Evolutionary conservation across 164 flowering plant genomes (phyloP), one percentile per base, ranked within the genome.

Genomic region (Umbilicus rupestris): DNA sequence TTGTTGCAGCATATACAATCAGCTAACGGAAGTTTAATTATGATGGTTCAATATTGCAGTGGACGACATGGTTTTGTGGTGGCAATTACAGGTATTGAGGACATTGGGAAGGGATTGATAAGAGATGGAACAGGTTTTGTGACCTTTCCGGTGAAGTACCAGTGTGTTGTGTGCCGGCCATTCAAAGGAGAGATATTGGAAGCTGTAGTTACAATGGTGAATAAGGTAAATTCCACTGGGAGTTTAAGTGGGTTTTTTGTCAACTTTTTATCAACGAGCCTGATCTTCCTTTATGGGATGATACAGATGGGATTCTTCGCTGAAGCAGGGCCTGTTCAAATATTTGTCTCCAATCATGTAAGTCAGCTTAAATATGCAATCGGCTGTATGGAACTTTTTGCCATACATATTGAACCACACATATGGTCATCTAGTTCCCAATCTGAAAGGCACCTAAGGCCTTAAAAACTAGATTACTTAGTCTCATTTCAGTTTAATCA

Each of bases 241-340:
- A 55, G 15, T 3, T 55, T 28, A 11, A 11, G 33, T 14, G 33
- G 16, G 2, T n/a, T n/a, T n/a, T n/a, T n/a, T n/a, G n/a, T n/a
- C n/a, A n/a, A 15, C 19, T 8, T 28, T 28, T 11, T 55, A 22
- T 5, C 26, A 24, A 52, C 29, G 30, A 22, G 14, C 10, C 15
- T 62, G 39, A 62, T 5, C 42, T 19, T 62, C 44, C 28, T 37
- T 20, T 37, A 14, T 37, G 24, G 44, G 44, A 11, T 55, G 24
- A 3, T 75, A 69, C 84, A 90, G 97, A 93, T 93, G 98, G 97
- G 96, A 11, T 93, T 93, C 59, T 93, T 93, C 29, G 97, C 98
- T n/a, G 98, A 93, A 81, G 98, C 97, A 67, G 98, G 98, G 2
- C 98, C 98, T 31, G 98, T 90, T 47, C 97, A 93, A 69, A 84